Evolutionary conservation across 2,329 filamentous ascomycete genomes (phyloP).

Genomic region (Colletotrichum costaricense): DNA sequence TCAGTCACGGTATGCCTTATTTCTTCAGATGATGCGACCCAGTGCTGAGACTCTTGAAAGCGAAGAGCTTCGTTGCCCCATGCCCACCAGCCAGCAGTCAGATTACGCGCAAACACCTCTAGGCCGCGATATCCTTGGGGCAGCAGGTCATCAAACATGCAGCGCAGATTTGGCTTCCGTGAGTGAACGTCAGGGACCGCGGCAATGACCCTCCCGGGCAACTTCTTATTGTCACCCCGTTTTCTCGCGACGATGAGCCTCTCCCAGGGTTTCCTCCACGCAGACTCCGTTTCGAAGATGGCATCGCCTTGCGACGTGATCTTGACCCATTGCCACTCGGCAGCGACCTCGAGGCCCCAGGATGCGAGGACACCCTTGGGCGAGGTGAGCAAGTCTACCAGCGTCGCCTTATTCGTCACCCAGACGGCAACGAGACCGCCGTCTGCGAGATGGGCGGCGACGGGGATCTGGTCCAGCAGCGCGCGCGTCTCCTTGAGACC

Average conservation of each 20-base stretch:
- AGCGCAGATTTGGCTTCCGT: slow-evolving; percentile 78
- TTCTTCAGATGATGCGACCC: slow-evolving; percentile 43
- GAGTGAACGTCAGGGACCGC: slow-evolving; percentile 83
- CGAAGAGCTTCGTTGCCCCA: slow-evolving; percentile 81
- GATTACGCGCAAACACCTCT: slow-evolving; percentile 82
- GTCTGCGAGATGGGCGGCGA: slow-evolving; percentile 63
- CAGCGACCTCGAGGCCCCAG: slow-evolving; percentile 74
- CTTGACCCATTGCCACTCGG: slow-evolving; percentile 86
- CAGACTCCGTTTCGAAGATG: slow-evolving; percentile 67
- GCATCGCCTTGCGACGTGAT: slow-evolving; percentile 74
- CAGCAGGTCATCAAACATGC: slow-evolving; percentile 68
- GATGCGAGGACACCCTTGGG: slow-evolving; percentile 69
- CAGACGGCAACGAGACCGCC: slow-evolving; percentile 76
- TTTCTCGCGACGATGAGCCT: slow-evolving; percentile 71
- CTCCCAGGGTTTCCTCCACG: slow-evolving; percentile 83
- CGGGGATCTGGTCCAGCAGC: slow-evolving; percentile 66
- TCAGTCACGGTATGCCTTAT: background rate
- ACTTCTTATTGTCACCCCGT: slow-evolving; percentile 43
- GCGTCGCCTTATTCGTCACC: slow-evolving; percentile 79
- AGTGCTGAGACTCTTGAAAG: slow-evolving; percentile 71
- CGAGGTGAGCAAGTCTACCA: slow-evolving; percentile 65
- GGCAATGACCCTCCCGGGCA: slow-evolving; percentile 67
- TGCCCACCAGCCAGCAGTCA: slow-evolving; percentile 81
- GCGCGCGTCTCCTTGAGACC: slow-evolving; percentile 57
- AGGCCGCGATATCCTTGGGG: slow-evolving; percentile 65